Percentiles rank a stretch among this genome's conserved stretches.
phyloP scores from a whole-genome alignment of 2,329 filamentous ascomycete genomes.

The Aspergillus transmontanensis region DNA sequence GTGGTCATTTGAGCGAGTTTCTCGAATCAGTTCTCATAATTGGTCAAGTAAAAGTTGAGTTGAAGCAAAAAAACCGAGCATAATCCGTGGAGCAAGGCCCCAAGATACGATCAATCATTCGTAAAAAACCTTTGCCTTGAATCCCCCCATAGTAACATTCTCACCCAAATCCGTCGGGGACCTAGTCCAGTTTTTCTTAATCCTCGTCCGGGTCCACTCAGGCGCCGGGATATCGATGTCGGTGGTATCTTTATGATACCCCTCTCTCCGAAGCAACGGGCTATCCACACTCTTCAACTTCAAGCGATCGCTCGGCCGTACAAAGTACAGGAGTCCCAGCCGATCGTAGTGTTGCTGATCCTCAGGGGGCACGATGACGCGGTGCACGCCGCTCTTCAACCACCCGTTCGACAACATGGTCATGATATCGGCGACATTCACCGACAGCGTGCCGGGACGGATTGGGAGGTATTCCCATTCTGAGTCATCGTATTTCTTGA shows the following conservation, averaged over 20 bases:
- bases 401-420: slow-evolving; percentile 53
- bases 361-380: slow-evolving; percentile 48
- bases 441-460: slow-evolving; percentile 50
- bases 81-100: neutral
- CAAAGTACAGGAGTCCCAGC: slow-evolving; percentile 46
- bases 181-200: slow-evolving; percentile 31
- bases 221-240: slow-evolving; percentile 19
- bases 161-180: slow-evolving; percentile 14
- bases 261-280: slow-evolving; percentile 36
- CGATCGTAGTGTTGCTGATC: slow-evolving; percentile 47
- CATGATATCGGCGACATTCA: slow-evolving; percentile 55
- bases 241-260: slow-evolving; percentile 19
- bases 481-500: slow-evolving; percentile 47
- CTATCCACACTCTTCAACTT: slow-evolving; percentile 33
- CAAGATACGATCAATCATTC: neutral
- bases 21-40: neutral
- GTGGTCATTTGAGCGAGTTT: neutral
- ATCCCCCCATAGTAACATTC: slow-evolving; percentile 10
- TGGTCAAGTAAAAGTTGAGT: neutral
- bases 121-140: slow-evolving; percentile 9
- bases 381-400: slow-evolving; percentile 50
- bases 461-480: slow-evolving; percentile 55
- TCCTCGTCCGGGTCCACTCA: slow-evolving; percentile 31
- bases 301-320: slow-evolving; percentile 42
- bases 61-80: neutral